A percentile compares a stretch with the other conserved stretches of the same genome.
These are phyloP conservation scores for Mortierella claussenii DNA, from an alignment of 192 early-diverging fungal genomes.

Conservation along the genomic window DNA sequence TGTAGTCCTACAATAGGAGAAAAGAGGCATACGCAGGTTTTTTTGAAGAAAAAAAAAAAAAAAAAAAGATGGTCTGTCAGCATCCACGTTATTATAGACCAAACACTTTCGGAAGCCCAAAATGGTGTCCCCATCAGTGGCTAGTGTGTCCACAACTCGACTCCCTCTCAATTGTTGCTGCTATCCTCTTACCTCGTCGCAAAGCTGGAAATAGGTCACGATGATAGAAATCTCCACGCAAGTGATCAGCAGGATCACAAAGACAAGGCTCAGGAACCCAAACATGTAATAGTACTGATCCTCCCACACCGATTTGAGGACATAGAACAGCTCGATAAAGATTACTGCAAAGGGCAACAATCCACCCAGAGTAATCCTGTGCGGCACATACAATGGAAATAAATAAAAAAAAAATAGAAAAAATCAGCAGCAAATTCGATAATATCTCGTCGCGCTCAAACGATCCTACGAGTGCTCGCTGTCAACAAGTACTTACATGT, in stretches of 20 bases:
- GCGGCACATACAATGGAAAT: neutral
- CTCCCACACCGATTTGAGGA: conserved; percentile 77
- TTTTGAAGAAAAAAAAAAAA: neutral
- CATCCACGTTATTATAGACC: too few relatives aligned
- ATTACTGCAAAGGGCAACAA: conserved; percentile 71
- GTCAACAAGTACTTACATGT: too few relatives aligned
- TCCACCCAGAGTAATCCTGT: conserved; percentile 56
- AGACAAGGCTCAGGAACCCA: conserved; percentile 67
- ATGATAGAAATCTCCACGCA: conserved; percentile 73
- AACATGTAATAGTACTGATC: conserved; percentile 76
- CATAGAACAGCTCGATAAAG: conserved; percentile 79
- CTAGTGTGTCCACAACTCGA: too few relatives aligned
- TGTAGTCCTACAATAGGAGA: conserved; percentile 67
- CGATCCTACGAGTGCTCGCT: too few relatives aligned
- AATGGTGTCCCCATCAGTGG: too few relatives aligned
- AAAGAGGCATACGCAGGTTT: conserved; percentile 36
- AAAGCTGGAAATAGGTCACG: conserved; percentile 75
- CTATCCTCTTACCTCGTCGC: conserved; percentile 65
- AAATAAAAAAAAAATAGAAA: neutral
- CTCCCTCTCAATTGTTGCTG: too few relatives aligned
- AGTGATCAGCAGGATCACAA: conserved; percentile 65
- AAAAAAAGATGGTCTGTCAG: neutral
- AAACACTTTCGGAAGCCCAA: too few relatives aligned
- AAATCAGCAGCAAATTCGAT: too few relatives aligned
- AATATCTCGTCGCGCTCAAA: too few relatives aligned